These are phyloP conservation scores for Immersiporthe knoxdaviesiana DNA, from an alignment of 2,329 filamentous ascomycete genomes.

Conservation along the genomic window DNA sequence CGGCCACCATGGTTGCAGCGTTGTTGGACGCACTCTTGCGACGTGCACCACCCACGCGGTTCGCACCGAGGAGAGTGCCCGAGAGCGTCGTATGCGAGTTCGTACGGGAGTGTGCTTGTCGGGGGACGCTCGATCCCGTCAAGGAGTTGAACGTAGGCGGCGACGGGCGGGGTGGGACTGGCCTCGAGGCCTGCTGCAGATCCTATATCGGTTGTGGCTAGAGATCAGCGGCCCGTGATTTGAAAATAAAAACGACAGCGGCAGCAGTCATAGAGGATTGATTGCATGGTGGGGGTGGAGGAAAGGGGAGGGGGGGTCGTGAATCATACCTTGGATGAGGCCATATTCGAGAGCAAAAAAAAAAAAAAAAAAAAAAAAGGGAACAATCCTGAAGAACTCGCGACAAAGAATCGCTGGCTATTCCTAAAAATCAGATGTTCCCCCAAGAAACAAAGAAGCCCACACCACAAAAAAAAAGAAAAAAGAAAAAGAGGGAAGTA, in stretches of 20 bases:
- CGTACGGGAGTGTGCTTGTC: conserved; percentile 70
- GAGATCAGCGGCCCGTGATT: conserved; percentile 45
- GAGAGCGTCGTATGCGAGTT: conserved; percentile 83
- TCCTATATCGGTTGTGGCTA: conserved; percentile 50
- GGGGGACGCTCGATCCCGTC: conserved; percentile 61
- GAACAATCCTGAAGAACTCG: conserved; percentile 34
- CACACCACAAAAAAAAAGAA: conserved; percentile 1
- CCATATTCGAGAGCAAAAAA: conserved; percentile 51
- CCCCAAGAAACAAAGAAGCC: too few species aligned
- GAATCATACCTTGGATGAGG: conserved; percentile 62
- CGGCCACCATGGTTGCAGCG: conserved; percentile 71
- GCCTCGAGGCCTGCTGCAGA: conserved; percentile 67
- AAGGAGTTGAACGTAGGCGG: conserved; percentile 57
- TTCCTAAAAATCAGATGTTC: conserved; percentile 14
- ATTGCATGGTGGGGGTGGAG: conserved; percentile 24
- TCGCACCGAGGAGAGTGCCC: conserved; percentile 75
- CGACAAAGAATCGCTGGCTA: conserved; percentile 29
- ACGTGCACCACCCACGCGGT: conserved; percentile 76
- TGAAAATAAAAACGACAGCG: conserved; percentile 28
- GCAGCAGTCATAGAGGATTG: conserved; percentile 32
- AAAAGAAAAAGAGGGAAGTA: conserved; percentile 23
- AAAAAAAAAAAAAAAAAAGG: background rate
- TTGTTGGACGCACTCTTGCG: conserved; percentile 90
- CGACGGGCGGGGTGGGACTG: conserved; percentile 66
- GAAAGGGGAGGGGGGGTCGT: conserved; percentile 17